phyloP scores from a whole-genome alignment of 768 basidiomycete species.

The Phylloporus sp. region DNA sequence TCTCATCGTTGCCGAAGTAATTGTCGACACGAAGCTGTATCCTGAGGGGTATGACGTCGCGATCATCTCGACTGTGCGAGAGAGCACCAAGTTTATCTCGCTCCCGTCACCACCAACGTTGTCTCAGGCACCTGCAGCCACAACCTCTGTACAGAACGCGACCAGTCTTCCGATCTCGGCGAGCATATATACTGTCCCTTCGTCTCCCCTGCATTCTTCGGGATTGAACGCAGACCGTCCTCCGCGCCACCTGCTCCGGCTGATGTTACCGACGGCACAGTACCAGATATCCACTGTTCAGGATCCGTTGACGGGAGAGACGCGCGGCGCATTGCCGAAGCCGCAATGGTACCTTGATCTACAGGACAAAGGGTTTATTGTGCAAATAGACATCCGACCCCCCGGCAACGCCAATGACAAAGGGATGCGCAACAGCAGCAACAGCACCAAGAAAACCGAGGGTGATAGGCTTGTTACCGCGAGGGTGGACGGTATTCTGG shows the following conservation, averaged over 20 bases:
- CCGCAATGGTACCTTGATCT: constrained; percentile 73
- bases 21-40: constrained; percentile 79
- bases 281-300: constrained; percentile 71
- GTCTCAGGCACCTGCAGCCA: constrained; percentile 1
- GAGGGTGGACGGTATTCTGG: constrained; percentile 35
- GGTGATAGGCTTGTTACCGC: constrained; percentile 10
- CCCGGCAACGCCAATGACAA: constrained; percentile 30
- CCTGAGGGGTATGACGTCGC: constrained; percentile 66
- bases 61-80: constrained; percentile 42
- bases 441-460: constrained; percentile 6
- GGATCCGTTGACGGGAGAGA: constrained; percentile 79
- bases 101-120: constrained; percentile 17
- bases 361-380: constrained; percentile 55
- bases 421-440: not conserved
- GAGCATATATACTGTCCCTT: constrained; percentile 71
- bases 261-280: constrained; percentile 80
- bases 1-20: constrained; percentile 71
- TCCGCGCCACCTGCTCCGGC: constrained; percentile 68
- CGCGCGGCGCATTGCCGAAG: constrained; percentile 51
- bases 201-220: constrained; percentile 78
- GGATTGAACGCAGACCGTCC: constrained; percentile 49
- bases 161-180: constrained; percentile 50
- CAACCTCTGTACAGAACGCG: not conserved
- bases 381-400: constrained; percentile 55
- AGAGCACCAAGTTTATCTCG: constrained; percentile 35